phyloP scores from a whole-genome alignment of 306 rosid genomes.

The Pueraria montana region DNA sequence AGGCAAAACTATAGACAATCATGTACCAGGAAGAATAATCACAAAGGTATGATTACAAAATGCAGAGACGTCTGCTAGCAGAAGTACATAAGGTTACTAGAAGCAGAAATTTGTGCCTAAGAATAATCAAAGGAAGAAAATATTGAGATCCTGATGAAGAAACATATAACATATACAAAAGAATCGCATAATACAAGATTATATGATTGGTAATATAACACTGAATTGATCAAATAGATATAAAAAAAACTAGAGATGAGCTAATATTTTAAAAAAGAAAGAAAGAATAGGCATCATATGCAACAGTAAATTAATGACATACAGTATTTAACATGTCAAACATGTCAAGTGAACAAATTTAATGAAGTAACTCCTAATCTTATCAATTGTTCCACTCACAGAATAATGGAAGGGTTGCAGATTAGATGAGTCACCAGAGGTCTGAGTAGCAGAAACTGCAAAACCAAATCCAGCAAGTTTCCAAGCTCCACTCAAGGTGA shows the following conservation, averaged over 20 bases:
- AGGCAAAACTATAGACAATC: slow-evolving; percentile 22
- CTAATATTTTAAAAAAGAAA: background rate
- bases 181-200: slow-evolving; percentile 4
- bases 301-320: background rate
- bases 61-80: background rate
- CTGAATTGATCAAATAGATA: slow-evolving; percentile 2
- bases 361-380: slow-evolving; percentile 29
- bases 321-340: slow-evolving; percentile 14
- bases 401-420: slow-evolving; percentile 86
- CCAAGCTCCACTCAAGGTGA: slow-evolving; percentile 99
- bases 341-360: slow-evolving; percentile 28
- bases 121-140: slow-evolving; percentile 33
- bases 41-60: background rate
- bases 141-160: slow-evolving; percentile 1
- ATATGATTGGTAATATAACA: slow-evolving; percentile 15
- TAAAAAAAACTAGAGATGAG: background rate
- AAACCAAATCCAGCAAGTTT: slow-evolving; percentile 97
- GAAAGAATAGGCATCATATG: background rate
- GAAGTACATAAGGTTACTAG: slow-evolving; percentile 12
- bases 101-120: slow-evolving; percentile 18
- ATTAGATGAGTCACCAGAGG: slow-evolving; percentile 68
- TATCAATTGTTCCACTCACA: slow-evolving; percentile 67
- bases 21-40: slow-evolving; percentile 24
- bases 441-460: slow-evolving; percentile 76
- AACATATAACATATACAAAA: slow-evolving; percentile 40